phyloP scores from a whole-genome alignment of 1,284 basidiomycete genomes.

The Pseudozyma pruni region DNA sequence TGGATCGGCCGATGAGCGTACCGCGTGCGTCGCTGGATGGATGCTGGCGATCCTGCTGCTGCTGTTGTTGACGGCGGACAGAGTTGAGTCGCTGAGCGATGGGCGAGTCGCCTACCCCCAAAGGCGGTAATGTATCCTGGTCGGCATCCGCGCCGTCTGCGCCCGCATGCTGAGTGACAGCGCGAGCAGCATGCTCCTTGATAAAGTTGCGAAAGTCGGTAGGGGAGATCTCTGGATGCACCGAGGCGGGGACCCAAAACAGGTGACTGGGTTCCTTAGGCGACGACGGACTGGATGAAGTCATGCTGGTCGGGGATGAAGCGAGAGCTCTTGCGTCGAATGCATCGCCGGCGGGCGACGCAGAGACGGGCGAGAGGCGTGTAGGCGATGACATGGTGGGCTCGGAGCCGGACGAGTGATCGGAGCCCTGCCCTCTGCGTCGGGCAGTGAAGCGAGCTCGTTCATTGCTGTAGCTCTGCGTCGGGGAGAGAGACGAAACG shows the following conservation, averaged over 20 bases:
- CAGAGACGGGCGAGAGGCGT: slow-evolving; percentile 14
- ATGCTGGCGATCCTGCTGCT: slow-evolving; percentile 28
- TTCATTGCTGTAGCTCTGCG: slow-evolving; percentile 19
- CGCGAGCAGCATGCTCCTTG: slow-evolving; percentile 81
- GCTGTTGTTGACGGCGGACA: slow-evolving; percentile 42
- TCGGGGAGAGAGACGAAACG: slow-evolving; percentile 12
- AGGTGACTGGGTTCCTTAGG: slow-evolving; percentile 71
- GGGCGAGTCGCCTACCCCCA: slow-evolving; percentile 35
- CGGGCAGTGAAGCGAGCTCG: slow-evolving; percentile 56
- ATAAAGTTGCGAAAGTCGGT: slow-evolving; percentile 93
- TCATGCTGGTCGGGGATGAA: slow-evolving; percentile 23
- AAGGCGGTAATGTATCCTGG: slow-evolving; percentile 24
- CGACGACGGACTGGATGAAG: slow-evolving; percentile 23
- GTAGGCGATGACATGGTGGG: slow-evolving; percentile 7
- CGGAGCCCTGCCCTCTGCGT: slow-evolving; percentile 44
- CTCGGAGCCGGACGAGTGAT: slow-evolving; percentile 25
- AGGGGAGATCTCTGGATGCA: slow-evolving; percentile 97
- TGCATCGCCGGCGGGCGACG: slow-evolving; percentile 18
- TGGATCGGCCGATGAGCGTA: slow-evolving; percentile 48
- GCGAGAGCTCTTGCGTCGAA: slow-evolving; percentile 21
- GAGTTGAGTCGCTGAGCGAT: slow-evolving; percentile 46
- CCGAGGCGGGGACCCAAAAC: slow-evolving; percentile 95
- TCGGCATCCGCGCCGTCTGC: slow-evolving; percentile 8
- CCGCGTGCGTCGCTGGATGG: slow-evolving; percentile 18
- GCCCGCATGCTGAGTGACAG: slow-evolving; percentile 54